These are phyloP conservation scores for Mycena amicta DNA, from an alignment of 768 basidiomycete species.

Conservation along the genomic window DNA sequence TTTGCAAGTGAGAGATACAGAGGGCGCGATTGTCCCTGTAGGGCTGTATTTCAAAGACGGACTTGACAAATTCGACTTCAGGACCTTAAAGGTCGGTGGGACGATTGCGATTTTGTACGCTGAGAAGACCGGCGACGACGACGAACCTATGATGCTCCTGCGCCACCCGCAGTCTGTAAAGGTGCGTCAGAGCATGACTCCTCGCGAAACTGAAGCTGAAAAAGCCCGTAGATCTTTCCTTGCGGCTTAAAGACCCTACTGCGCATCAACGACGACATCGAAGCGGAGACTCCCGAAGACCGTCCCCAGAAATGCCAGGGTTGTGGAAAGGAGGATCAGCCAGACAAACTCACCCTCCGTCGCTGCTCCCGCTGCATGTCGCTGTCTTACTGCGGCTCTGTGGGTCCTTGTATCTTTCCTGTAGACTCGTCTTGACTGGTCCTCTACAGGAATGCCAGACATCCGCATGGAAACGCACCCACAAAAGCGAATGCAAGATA, in stretches of 20 bases:
- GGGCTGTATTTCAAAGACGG: slow-evolving; percentile 5
- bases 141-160: slow-evolving; percentile 5
- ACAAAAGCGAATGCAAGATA: slow-evolving; percentile 23
- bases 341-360: slow-evolving; percentile 1
- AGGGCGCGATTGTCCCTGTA: neutral
- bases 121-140: neutral
- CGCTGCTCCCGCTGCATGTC: slow-evolving; percentile 18
- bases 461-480: slow-evolving; percentile 15
- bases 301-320: slow-evolving; percentile 11
- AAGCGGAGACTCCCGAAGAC: slow-evolving; percentile 9
- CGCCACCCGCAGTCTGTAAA: slow-evolving; percentile 19
- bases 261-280: slow-evolving; percentile 20
- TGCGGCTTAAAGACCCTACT: slow-evolving; percentile 19
- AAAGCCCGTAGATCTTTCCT: slow-evolving; percentile 11
- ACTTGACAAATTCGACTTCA: slow-evolving; percentile 4
- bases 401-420: neutral
- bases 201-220: no score
- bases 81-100: slow-evolving; percentile 8
- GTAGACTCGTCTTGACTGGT: no score
- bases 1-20: neutral
- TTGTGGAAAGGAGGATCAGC: slow-evolving; percentile 17
- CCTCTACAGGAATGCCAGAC: slow-evolving; percentile 23
- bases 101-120: slow-evolving; percentile 22
- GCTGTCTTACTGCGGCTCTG: slow-evolving; percentile 16
- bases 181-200: no score